Percentiles rank a stretch among this genome's conserved stretches.
Evolutionary conservation across 176 grass and related monocot genomes (phyloP).

Genomic region (Lolium rigidum): DNA sequence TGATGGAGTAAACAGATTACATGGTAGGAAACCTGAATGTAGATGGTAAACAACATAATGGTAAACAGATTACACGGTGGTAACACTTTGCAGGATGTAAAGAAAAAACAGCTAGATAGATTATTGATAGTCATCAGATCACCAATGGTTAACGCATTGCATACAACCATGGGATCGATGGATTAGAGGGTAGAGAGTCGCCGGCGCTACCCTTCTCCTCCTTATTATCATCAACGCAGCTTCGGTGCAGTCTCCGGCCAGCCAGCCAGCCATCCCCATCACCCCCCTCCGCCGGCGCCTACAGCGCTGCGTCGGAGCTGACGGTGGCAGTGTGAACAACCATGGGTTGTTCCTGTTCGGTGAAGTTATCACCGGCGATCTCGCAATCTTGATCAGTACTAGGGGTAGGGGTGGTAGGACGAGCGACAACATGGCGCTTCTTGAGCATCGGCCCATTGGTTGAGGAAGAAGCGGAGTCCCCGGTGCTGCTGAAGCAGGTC

Average conservation of each 20-base stretch:
- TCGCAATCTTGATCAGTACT: background rate
- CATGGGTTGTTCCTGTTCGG: background rate
- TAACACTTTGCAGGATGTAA: background rate
- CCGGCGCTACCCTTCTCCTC: background rate
- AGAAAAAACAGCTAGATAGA: background rate
- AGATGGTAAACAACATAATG: background rate
- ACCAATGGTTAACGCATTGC: background rate
- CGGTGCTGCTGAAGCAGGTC: conserved; percentile 34
- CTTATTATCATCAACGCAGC: conserved; percentile 17
- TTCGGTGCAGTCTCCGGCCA: background rate
- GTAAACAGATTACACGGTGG: background rate
- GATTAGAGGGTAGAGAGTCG: conserved; percentile 5
- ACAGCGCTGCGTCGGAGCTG: background rate
- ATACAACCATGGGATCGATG: background rate
- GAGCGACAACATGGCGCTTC: conserved; percentile 1
- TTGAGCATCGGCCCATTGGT: background rate
- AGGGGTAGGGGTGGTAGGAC: conserved; percentile 4
- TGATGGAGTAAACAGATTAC: background rate
- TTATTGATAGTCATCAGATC: background rate
- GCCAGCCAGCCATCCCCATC: background rate
- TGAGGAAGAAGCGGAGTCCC: background rate
- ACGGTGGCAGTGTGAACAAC: background rate
- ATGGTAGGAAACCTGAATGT: background rate
- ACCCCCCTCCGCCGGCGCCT: background rate
- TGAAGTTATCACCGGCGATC: conserved; percentile 22